phyloP scores from a whole-genome alignment of 768 basidiomycete species.

The Amanita rubescens region DNA sequence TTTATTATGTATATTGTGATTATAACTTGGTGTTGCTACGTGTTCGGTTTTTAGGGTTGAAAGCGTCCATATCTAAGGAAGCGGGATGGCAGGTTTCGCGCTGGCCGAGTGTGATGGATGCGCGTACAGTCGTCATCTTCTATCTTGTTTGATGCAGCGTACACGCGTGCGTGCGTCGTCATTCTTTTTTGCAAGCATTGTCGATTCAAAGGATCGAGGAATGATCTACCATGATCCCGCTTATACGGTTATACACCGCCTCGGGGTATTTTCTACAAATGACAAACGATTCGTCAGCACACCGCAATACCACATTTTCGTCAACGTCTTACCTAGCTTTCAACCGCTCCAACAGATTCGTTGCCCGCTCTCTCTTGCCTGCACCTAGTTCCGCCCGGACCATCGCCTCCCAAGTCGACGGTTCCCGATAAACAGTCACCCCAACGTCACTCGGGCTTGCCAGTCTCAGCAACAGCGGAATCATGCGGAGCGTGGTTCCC shows the following conservation, averaged over 20 bases:
- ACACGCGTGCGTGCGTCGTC: too few species aligned
- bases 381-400: slow-evolving; percentile 82
- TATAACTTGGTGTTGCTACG: too few species aligned
- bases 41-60: too few species aligned
- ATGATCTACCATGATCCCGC: slow-evolving; percentile 74
- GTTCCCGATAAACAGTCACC: slow-evolving; percentile 82
- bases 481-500: slow-evolving; percentile 81
- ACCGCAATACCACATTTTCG: too few species aligned
- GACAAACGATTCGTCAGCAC: neutral
- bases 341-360: slow-evolving; percentile 61
- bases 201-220: slow-evolving; percentile 32
- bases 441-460: slow-evolving; percentile 14
- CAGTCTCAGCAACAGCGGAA: slow-evolving; percentile 16
- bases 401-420: slow-evolving; percentile 95
- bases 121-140: too few species aligned
- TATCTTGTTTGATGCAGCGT: too few species aligned
- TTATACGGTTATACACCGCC: slow-evolving; percentile 73
- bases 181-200: too few species aligned
- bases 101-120: too few species aligned
- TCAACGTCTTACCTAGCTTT: slow-evolving; percentile 51
- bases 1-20: too few species aligned
- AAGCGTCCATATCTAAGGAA: too few species aligned
- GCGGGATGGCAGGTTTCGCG: too few species aligned
- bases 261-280: slow-evolving; percentile 59
- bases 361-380: slow-evolving; percentile 65